These are phyloP conservation scores for Pascua sp. DNA, from an alignment of 1,284 basidiomycete genomes.

Conservation along the genomic window DNA sequence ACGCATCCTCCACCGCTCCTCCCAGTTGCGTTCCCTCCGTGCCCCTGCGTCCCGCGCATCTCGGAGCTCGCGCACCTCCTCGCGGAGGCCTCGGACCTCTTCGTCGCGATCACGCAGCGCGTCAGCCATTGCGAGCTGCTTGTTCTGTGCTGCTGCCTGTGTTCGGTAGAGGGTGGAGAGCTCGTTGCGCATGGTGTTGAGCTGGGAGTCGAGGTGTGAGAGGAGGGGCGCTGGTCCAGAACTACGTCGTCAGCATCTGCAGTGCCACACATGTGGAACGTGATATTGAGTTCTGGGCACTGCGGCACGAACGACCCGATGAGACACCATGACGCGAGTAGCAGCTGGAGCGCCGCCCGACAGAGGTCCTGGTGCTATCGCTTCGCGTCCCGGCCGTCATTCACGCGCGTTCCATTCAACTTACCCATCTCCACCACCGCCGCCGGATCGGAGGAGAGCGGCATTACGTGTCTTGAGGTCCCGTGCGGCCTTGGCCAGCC, in stretches of 20 bases:
- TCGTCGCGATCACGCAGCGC: conserved; percentile 90
- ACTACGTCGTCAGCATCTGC: conserved; percentile 1
- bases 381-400: too few species aligned
- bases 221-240: conserved; percentile 56
- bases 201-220: conserved; percentile 85
- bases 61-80: conserved; percentile 79
- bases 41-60: conserved; percentile 58
- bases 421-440: conserved; percentile 53
- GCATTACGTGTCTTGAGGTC: conserved; percentile 84
- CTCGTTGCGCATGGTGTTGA: conserved; percentile 83
- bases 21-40: conserved; percentile 59
- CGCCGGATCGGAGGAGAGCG: conserved; percentile 59
- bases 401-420: conserved; percentile 54
- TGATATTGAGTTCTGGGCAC: too few species aligned
- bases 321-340: neutral
- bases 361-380: too few species aligned
- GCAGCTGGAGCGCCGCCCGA: too few species aligned
- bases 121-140: conserved; percentile 91
- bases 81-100: conserved; percentile 69
- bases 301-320: neutral
- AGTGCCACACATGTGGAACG: too few species aligned
- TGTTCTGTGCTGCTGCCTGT: conserved; percentile 77
- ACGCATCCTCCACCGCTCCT: conserved; percentile 81
- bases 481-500: conserved; percentile 82
- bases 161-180: conserved; percentile 92